phyloP scores from a whole-genome alignment of 2,329 filamentous ascomycete genomes.

The Zasmidium citrigriseum region DNA sequence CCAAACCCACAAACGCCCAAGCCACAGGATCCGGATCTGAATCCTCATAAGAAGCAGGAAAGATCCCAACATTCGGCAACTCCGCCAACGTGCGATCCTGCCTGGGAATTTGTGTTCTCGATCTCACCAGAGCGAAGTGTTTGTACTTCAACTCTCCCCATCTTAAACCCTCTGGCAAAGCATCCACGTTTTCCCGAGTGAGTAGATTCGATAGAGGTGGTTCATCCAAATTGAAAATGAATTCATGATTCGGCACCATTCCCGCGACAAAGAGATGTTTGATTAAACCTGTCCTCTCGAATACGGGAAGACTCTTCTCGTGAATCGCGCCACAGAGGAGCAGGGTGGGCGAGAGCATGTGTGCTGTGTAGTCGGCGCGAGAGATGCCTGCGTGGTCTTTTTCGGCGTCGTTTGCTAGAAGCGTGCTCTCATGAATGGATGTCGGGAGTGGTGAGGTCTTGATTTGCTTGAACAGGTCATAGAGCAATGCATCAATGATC shows the following conservation, averaged over 20 bases:
- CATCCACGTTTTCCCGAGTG: not conserved
- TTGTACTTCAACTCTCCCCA: slow-evolving; percentile 57
- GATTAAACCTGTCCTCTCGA: slow-evolving; percentile 27
- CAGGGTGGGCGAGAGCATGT: slow-evolving; percentile 19
- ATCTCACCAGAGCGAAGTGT: slow-evolving; percentile 59
- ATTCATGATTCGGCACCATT: slow-evolving; percentile 27
- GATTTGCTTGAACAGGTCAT: slow-evolving; percentile 15
- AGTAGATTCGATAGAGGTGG: slow-evolving; percentile 2
- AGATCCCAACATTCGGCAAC: slow-evolving; percentile 41
- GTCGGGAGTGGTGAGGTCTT: not conserved
- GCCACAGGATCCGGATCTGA: slow-evolving; percentile 57
- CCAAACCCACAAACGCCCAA: slow-evolving; percentile 65
- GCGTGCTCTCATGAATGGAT: not conserved
- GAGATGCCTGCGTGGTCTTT: slow-evolving; percentile 18
- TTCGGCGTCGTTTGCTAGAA: slow-evolving; percentile 4
- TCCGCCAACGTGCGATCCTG: slow-evolving; percentile 48
- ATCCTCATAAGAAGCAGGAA: slow-evolving; percentile 1
- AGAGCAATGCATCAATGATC: slow-evolving; percentile 14
- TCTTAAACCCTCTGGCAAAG: slow-evolving; percentile 50
- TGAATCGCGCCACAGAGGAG: slow-evolving; percentile 37
- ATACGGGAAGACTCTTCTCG: slow-evolving; percentile 22
- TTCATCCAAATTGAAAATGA: slow-evolving; percentile 26
- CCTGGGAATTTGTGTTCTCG: slow-evolving; percentile 59
- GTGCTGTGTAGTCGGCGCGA: slow-evolving; percentile 22
- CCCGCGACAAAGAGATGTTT: slow-evolving; percentile 16